A percentile compares a stretch with the other conserved stretches of the same genome.
Evolutionary conservation across 2,329 filamentous ascomycete genomes (phyloP).

Genomic region (Talaromyces sp.): DNA sequence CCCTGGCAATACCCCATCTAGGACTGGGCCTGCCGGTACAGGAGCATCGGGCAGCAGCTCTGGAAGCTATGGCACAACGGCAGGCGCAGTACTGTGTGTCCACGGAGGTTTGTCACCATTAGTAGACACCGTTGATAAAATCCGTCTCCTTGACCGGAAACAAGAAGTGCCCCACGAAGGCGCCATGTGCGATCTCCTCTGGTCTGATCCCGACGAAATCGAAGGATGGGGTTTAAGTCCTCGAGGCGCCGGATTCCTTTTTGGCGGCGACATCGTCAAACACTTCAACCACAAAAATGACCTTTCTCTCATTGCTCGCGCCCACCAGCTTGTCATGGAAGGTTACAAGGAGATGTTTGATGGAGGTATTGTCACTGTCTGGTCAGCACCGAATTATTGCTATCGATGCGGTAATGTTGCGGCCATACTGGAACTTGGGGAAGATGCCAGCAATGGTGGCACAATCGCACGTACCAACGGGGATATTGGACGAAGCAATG

Average conservation of each 20-base stretch:
- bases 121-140: conserved; percentile 92
- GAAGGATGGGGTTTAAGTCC: conserved; percentile 95
- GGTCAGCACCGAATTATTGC: conserved; percentile 96
- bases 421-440: conserved; percentile 84
- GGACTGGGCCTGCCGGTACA: conserved; percentile 71
- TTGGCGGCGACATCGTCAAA: conserved; percentile 92
- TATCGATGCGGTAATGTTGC: conserved; percentile 95
- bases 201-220: conserved; percentile 97
- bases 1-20: conserved; percentile 41
- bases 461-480: conserved; percentile 60
- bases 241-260: conserved; percentile 89
- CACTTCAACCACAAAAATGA: conserved; percentile 94
- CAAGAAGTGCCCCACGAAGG: conserved; percentile 98
- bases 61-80: conserved; percentile 45
- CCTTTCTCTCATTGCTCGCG: conserved; percentile 82
- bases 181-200: conserved; percentile 96
- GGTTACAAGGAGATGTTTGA: conserved; percentile 99
- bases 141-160: conserved; percentile 87
- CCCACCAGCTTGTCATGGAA: conserved; percentile 98
- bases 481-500: conserved; percentile 40
- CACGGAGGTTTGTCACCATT: conserved; percentile 89
- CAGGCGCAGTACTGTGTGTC: conserved; percentile 86
- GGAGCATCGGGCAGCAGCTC: conserved; percentile 67
- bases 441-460: conserved; percentile 72
- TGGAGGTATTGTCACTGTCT: conserved; percentile 93